Conservation (phyloP, 2,329 filamentous ascomycete genomes). For the Diplodia corticola region DNA sequence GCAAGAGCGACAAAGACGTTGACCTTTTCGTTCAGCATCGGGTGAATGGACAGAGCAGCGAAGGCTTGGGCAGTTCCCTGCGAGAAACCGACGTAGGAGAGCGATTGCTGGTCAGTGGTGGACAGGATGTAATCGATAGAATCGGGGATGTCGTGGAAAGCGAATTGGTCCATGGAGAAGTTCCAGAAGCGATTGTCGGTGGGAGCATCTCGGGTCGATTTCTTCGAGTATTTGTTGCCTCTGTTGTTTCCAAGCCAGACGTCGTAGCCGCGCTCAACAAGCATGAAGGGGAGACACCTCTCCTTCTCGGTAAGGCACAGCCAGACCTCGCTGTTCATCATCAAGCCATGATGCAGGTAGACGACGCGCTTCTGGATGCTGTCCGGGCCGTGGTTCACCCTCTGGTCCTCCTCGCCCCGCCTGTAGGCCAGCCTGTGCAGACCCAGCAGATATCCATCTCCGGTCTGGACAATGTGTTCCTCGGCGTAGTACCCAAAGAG, state of each 20-base stretch:
- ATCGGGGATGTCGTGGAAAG: slow-evolving; percentile 95
- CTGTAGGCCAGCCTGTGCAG: slow-evolving; percentile 83
- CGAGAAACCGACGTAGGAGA: slow-evolving; percentile 96
- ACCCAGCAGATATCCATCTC: slow-evolving; percentile 89
- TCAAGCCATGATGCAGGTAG: slow-evolving; percentile 90
- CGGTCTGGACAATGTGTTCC: slow-evolving; percentile 93
- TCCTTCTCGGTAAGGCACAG: slow-evolving; percentile 86
- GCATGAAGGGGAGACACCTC: slow-evolving; percentile 80
- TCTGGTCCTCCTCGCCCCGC: slow-evolving; percentile 75
- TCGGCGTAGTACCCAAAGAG: slow-evolving; percentile 91
- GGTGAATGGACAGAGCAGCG: slow-evolving; percentile 87
- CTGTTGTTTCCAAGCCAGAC: slow-evolving; percentile 98
- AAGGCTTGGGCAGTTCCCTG: slow-evolving; percentile 97
- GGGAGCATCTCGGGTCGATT: slow-evolving; percentile 75
- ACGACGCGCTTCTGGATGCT: slow-evolving; percentile 79
- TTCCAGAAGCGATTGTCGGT: slow-evolving; percentile 84
- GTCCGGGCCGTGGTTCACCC: slow-evolving; percentile 70
- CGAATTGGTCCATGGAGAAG: slow-evolving; percentile 98
- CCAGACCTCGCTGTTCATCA: slow-evolving; percentile 99
- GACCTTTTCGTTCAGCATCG: slow-evolving; percentile 85
- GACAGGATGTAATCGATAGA: slow-evolving; percentile 88
- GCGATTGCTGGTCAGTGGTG: slow-evolving; percentile 75
- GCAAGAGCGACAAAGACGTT: slow-evolving; percentile 96
- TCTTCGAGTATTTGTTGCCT: slow-evolving; percentile 99
- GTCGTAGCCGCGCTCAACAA: slow-evolving; percentile 90